Evolutionary conservation across 805 yeast genomes (phyloP).

Genomic region (Millerago galiae): DNA sequence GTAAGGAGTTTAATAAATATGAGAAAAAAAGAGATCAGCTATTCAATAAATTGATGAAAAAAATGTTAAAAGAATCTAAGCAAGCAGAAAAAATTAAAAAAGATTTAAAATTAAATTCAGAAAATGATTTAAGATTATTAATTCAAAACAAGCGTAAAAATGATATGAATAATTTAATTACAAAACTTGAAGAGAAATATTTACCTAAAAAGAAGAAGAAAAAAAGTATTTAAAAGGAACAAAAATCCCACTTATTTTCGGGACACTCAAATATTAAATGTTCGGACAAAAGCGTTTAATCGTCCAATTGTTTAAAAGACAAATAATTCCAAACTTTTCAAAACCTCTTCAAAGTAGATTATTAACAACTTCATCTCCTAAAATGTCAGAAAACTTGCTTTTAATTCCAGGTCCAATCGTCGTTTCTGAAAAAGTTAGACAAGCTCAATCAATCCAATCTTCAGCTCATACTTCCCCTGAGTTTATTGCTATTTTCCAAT

Average conservation of each 20-base stretch:
- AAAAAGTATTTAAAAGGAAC: constrained; percentile 20
- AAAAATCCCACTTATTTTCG: not conserved
- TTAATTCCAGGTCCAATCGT: constrained; percentile 87
- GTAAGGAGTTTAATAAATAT: constrained; percentile 45
- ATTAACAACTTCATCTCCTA: not conserved
- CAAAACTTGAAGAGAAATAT: constrained; percentile 45
- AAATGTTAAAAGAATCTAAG: constrained; percentile 55
- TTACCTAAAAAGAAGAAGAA: constrained; percentile 28
- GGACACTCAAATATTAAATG: constrained; percentile 1
- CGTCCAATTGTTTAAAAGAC: not conserved
- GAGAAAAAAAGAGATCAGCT: constrained; percentile 40
- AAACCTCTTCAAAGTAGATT: not conserved
- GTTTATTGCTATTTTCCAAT: constrained; percentile 68
- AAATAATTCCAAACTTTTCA: not conserved
- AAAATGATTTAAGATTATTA: constrained; percentile 38
- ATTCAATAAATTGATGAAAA: constrained; percentile 42
- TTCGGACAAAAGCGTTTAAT: constrained; percentile 11
- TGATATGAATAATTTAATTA: constrained; percentile 41
- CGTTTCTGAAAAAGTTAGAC: constrained; percentile 71
- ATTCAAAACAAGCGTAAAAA: constrained; percentile 42
- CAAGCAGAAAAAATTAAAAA: constrained; percentile 49
- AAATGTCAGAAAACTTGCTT: constrained; percentile 31
- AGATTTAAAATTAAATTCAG: constrained; percentile 27
- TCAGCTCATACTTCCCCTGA: constrained; percentile 88
- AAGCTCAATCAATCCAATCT: constrained; percentile 77